These are phyloP conservation scores for Monosporascus sp. DNA, from an alignment of 2,329 filamentous ascomycete species.

Conservation along the genomic window DNA sequence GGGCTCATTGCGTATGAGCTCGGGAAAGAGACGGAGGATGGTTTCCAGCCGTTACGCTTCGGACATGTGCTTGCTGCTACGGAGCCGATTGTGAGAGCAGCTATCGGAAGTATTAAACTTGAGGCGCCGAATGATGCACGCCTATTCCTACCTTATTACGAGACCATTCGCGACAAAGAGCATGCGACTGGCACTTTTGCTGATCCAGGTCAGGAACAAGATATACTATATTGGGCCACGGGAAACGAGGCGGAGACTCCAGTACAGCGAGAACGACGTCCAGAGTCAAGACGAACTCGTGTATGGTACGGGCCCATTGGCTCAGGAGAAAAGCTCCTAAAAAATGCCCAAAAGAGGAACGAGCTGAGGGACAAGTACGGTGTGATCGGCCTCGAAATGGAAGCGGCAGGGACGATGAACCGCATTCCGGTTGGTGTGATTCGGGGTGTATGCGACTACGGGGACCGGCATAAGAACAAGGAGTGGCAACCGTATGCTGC, in stretches of 20 bases:
- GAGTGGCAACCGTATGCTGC: conserved; percentile 32
- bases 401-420: conserved; percentile 26
- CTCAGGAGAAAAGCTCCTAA: conserved; percentile 28
- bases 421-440: conserved; percentile 28
- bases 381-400: conserved; percentile 19
- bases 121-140: conserved; percentile 15
- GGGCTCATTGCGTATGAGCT: conserved; percentile 29
- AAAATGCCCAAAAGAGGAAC: conserved; percentile 19
- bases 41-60: conserved; percentile 20
- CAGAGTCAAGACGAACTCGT: conserved; percentile 15
- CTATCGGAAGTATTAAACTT: conserved; percentile 28
- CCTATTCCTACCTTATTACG: conserved; percentile 18
- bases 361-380: conserved; percentile 20
- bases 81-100: conserved; percentile 27
- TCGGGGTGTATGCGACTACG: conserved; percentile 31
- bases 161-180: conserved; percentile 16
- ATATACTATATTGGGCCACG: conserved; percentile 16
- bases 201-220: conserved; percentile 27
- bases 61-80: conserved; percentile 24
- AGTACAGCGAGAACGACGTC: conserved; percentile 14
- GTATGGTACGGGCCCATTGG: conserved; percentile 32
- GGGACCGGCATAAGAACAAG: conserved; percentile 27
- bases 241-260: neutral
- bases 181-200: conserved; percentile 21
- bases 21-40: conserved; percentile 27